Evolutionary conservation across 495 filamentous ascomycete species (phyloP).

Genomic region (Hypoxylon fragiforme): DNA sequence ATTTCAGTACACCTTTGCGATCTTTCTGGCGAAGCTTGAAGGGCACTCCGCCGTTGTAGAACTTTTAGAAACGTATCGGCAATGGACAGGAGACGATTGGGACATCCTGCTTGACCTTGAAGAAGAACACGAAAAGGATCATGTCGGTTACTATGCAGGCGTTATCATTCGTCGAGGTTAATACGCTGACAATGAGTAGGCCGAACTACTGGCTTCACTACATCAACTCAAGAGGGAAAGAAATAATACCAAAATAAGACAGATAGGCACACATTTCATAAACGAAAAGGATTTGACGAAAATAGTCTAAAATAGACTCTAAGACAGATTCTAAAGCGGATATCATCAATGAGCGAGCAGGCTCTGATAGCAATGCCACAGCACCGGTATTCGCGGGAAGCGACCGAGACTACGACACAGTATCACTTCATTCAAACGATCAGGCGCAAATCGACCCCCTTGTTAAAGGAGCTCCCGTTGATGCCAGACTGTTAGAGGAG

Average conservation of each 20-base stretch:
- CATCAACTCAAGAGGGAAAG: too few species aligned
- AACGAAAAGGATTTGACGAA: too few species aligned
- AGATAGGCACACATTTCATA: too few species aligned
- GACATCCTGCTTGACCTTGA: not conserved
- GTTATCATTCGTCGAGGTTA: not conserved
- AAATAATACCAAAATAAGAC: not conserved
- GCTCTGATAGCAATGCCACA: too few species aligned
- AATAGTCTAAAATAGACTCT: too few species aligned
- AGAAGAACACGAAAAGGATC: too few species aligned
- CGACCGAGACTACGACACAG: not conserved
- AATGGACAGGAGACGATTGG: conserved; percentile 4
- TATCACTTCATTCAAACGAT: not conserved
- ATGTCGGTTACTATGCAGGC: not conserved
- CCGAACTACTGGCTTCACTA: not conserved
- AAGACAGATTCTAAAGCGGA: too few species aligned
- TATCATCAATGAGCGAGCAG: too few species aligned
- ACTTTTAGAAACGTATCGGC: not conserved
- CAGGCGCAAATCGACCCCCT: not conserved
- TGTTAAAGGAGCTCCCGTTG: not conserved
- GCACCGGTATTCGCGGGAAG: not conserved
- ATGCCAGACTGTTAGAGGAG: not conserved
- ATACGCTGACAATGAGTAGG: not conserved
- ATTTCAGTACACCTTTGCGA: conserved; percentile 7
- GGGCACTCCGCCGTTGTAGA: conserved; percentile 5
- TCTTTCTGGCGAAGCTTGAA: not conserved